phyloP scores from a whole-genome alignment of 2,329 filamentous ascomycete species.

The Cryphonectria parasitica region DNA sequence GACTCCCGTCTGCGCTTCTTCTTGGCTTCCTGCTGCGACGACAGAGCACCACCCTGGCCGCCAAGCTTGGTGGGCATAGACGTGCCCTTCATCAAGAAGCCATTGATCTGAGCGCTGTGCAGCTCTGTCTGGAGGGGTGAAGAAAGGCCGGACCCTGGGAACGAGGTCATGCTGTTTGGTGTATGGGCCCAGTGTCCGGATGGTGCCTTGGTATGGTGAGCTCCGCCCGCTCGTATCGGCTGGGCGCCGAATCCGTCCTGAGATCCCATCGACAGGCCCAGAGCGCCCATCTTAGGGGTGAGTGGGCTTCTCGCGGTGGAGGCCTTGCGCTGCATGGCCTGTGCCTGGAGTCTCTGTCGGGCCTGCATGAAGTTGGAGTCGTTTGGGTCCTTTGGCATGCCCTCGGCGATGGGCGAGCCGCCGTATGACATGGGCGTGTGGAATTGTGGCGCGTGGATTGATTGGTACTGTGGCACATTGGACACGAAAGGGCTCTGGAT shows the following conservation, averaged over 20 bases:
- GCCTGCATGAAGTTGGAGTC: conserved; percentile 61
- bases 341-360: conserved; percentile 61
- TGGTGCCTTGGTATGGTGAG: conserved; percentile 77
- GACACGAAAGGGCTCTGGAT: conserved; percentile 89
- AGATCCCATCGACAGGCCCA: conserved; percentile 70
- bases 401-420: conserved; percentile 53
- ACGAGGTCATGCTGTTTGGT: conserved; percentile 81
- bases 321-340: conserved; percentile 71
- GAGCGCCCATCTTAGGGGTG: conserved; percentile 82
- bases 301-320: conserved; percentile 79
- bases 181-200: conserved; percentile 92
- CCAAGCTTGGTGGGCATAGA: conserved; percentile 89
- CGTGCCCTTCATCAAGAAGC: conserved; percentile 85
- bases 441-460: conserved; percentile 52
- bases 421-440: conserved; percentile 56
- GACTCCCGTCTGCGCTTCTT: conserved; percentile 88
- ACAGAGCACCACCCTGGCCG: conserved; percentile 44
- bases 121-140: conserved; percentile 75
- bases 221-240: conserved; percentile 71
- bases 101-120: conserved; percentile 78
- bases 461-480: conserved; percentile 76
- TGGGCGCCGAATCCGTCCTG: conserved; percentile 76
- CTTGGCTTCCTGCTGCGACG: conserved; percentile 89
- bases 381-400: conserved; percentile 53
- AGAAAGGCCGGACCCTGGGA: conserved; percentile 84